Evolutionary conservation across 163 green algal genomes (phyloP), one percentile per base, ranked within the genome.

Genomic region (Chlorella variabilis): DNA sequence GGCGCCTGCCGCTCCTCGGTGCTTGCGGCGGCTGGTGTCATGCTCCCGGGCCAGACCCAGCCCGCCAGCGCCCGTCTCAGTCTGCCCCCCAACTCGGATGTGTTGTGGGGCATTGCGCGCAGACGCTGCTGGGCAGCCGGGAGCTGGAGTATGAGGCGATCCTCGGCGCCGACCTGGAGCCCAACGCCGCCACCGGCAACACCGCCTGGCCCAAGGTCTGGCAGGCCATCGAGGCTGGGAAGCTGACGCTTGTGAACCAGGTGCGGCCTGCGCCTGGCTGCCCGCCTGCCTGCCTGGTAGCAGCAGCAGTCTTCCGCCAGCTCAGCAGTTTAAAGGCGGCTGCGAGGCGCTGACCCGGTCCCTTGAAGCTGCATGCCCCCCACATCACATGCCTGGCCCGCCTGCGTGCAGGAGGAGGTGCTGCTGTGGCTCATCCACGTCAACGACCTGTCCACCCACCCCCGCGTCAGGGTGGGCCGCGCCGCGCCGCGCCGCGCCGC

Each of bases 391-490:
- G 33, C 33, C 17, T 54, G 5, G 63, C 13, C 2, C 9, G 49
- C 20, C 33, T 48, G 34, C 23, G 34, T 59, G 36, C 71, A 79
- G 36, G 27, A 18, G 3, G 25, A 56, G 11, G 29, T 36, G 18
- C 5, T n/a, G 5, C 15, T 66, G 17, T 71, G 58, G 58, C 39
- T 56, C 15, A 71, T 45, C 4, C 61, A 61, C 27, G 41, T 69
- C 4, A 71, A 80, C 38, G 56, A 80, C 39, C 56, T 80, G 23
- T 58, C 42, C 3, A 58, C 56, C 27, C 73, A 70, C n/a, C 38
- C 39, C 4, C 56, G 65, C 21, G 45, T n/a, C 56, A 58, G 42
- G 73, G 75, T 81, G 41, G 25, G 38, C 17, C 11, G 1, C n/a
- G n/a, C n/a, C n/a, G n/a, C n/a, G n/a, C n/a, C n/a, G n/a, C n/a